Base-by-base conservation (phyloP, 208 protist genomes). In the Acanthamoeba triangularis region DNA sequence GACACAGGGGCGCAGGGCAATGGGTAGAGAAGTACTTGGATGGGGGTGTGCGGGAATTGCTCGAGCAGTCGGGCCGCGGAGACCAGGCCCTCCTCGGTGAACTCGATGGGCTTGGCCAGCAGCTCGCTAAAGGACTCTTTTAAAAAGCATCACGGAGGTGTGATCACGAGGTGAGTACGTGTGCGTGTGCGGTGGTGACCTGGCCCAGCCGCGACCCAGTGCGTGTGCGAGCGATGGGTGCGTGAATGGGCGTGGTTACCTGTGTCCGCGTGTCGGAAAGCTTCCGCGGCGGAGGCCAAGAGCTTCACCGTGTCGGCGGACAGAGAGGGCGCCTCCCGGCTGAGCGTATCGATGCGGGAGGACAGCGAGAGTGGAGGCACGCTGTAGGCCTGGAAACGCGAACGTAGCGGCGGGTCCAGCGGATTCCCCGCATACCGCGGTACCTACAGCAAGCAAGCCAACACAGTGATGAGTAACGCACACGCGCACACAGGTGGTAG, bases 391-490 rank as follows among this genome's bases (percentile, higher is more conserved):
- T 98, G 97, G 82, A 98, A 98, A 30, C 97, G 97, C n/a, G 96
- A 98, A 44, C 97, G 97, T 1, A 98, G 96, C 5, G 97, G 97
- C 6, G 97, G 97, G 74, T 98, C 97, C 23, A 98, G 92, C 33
- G 97, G 97, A 49, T 97, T 96, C 28, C 97, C 97, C 3, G 33
- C 61, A 93, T 95, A 98, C 6, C 49, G 61, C 3, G 97, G 96
- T 13, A 97, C 96, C 95, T 96, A 25, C 54, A 59, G 0, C 0
- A n/a, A n/a, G n/a, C n/a, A 59, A 59, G 20, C 54, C 20, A 0
- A 8, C 14, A 8, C 54, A 5, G 54, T 8, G 4, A 25, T 18
- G 54, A 25, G 54, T 59, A 14, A 59, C 18, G 8, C 14, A 25
- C 20, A 25, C 14, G 8, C n/a, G n/a, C n/a, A n/a, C n/a, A 30